Evolutionary conservation across 2,329 filamentous ascomycete species (phyloP), one percentile per base, ranked within the genome.

Genomic region (Fusarium zealandicum): DNA sequence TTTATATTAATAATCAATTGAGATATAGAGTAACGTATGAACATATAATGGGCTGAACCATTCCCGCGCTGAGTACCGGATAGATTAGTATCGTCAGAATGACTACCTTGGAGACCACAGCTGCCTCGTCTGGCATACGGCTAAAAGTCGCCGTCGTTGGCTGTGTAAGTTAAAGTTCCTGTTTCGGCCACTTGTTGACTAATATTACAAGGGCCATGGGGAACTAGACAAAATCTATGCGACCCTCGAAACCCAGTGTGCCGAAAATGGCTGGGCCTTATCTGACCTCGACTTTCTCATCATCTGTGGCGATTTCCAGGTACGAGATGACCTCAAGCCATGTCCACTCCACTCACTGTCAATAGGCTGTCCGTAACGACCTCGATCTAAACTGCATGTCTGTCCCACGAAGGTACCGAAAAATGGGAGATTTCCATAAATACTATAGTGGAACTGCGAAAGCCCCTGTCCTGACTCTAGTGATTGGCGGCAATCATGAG

Each of bases 281-380:
- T 48, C 46, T 3, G 85, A 83, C 18, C 85, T 97, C n/a, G 93
- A 98, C 72, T 76, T 96, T 8, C 77, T 98, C 62, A 95, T 99
- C 68, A 96, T 99, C 67, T 91, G 93, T 46, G 93, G 95, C 25
- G 93, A 98, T 70, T 98, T 98, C 64, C 90, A 96, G 79, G 89
- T 88, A 76, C 28, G 70, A 59, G 32, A 45, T 50, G 68, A 39
- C 7, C 11, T 13, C 35, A 2, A 11, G 1, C 8, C 9, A 7
- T 27, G 9, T n/a, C 6, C 6, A 28, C 4, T 5, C 25, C 13
- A 25, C 17, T 18, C 40, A 47, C 28, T 13, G 22, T 36, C 12
- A 11, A 57, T 8, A 91, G 87, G 88, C 93, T 33, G 86, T 92
- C 27, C 90, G 93, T 65, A 98, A 98, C 78, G 86, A 90, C 3